Percentiles rank a stretch among this genome's conserved stretches.
phyloP scores from a whole-genome alignment of 805 yeast genomes.

The Saccharomycopsis amapae region DNA sequence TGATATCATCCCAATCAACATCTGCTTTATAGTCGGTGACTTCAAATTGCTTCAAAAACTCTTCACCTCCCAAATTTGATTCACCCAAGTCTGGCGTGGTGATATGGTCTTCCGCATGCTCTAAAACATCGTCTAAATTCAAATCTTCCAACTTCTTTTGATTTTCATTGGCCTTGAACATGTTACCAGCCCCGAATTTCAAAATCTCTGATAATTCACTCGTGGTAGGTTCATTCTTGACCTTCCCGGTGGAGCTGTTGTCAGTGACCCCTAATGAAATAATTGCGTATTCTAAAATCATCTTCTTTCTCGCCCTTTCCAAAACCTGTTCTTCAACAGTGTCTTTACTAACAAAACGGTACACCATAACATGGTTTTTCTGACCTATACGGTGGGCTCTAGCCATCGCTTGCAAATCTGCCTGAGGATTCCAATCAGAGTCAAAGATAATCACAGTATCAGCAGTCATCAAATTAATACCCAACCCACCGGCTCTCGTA shows the following conservation, averaged over 20 bases:
- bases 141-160: conserved; percentile 93
- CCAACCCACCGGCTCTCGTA: conserved; percentile 98
- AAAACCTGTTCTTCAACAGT: conserved; percentile 96
- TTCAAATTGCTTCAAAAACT: conserved; percentile 92
- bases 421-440: conserved; percentile 99
- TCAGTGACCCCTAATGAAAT: conserved; percentile 94
- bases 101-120: conserved; percentile 94
- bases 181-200: conserved; percentile 97
- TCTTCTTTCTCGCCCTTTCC: conserved; percentile 94
- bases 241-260: conserved; percentile 40
- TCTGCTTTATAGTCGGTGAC: conserved; percentile 98
- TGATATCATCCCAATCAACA: conserved; percentile 98
- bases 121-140: conserved; percentile 91
- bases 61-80: conserved; percentile 97
- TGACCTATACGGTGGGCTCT: conserved; percentile 99
- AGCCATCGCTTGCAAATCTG: conserved; percentile 99
- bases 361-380: conserved; percentile 95
- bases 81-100: conserved; percentile 96
- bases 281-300: conserved; percentile 97
- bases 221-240: conserved; percentile 63
- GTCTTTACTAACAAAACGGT: conserved; percentile 94
- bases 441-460: conserved; percentile 97
- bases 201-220: conserved; percentile 87
- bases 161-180: conserved; percentile 93
- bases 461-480: conserved; percentile 98